Evolutionary conservation across 1,139 yeast species (phyloP).

Genomic region (Sugiyamaella pinicola): DNA sequence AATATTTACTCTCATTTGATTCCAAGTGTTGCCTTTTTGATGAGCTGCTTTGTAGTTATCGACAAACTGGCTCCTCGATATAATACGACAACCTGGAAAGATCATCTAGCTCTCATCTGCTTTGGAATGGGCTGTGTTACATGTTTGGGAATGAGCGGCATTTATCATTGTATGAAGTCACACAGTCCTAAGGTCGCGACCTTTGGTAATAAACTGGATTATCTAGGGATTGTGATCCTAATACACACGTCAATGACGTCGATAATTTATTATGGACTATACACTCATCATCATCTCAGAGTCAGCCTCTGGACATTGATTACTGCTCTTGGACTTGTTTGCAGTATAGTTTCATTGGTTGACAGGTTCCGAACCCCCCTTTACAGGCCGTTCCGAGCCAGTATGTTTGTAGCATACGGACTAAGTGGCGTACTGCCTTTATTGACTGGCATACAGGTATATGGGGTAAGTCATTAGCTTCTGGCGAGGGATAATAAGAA

Average conservation of each 20-base stretch:
- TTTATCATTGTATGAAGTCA: slow-evolving; percentile 74
- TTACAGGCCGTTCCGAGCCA: slow-evolving; percentile 77
- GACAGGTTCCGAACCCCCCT: slow-evolving; percentile 65
- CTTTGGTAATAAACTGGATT: slow-evolving; percentile 80
- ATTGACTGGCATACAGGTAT: slow-evolving; percentile 50
- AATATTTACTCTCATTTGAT: slow-evolving; percentile 80
- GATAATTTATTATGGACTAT: slow-evolving; percentile 61
- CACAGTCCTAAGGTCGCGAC: slow-evolving; percentile 66
- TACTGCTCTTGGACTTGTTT: slow-evolving; percentile 56
- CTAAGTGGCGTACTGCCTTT: slow-evolving; percentile 77
- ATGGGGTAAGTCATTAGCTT: slow-evolving; percentile 41
- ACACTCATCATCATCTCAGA: slow-evolving; percentile 42
- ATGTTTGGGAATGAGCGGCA: slow-evolving; percentile 74
- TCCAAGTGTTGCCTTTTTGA: slow-evolving; percentile 57
- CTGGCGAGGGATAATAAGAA: no score
- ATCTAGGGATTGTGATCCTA: slow-evolving; percentile 78
- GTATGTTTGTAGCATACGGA: slow-evolving; percentile 80
- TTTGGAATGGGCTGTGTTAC: slow-evolving; percentile 55
- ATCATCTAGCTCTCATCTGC: slow-evolving; percentile 47
- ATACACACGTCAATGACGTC: slow-evolving; percentile 77
- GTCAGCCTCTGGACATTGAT: slow-evolving; percentile 54
- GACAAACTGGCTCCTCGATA: slow-evolving; percentile 43
- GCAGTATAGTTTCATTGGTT: slow-evolving; percentile 65
- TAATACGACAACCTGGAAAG: slow-evolving; percentile 50
- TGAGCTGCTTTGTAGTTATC: slow-evolving; percentile 21